phyloP scores from a whole-genome alignment of 495 filamentous ascomycete species.

The Neurospora sp. region DNA sequence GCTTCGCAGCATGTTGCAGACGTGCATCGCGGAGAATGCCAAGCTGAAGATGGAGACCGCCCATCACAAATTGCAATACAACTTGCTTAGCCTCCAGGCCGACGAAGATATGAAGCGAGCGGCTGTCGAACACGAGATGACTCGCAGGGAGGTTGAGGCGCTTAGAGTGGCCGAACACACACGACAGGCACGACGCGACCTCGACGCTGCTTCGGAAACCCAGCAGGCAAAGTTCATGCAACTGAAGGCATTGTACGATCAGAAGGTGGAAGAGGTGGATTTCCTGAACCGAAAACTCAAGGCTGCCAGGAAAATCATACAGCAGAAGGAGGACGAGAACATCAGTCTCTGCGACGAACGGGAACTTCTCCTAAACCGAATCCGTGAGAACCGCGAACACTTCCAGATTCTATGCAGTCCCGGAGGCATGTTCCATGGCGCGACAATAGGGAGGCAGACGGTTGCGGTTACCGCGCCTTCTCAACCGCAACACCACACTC shows the following conservation, averaged over 20 bases:
- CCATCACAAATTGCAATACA: constrained; percentile 89
- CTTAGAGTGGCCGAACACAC: constrained; percentile 53
- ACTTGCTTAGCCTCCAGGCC: constrained; percentile 75
- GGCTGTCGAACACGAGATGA: constrained; percentile 87
- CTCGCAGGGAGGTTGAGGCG: constrained; percentile 81
- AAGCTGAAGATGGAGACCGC: constrained; percentile 71
- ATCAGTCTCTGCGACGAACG: constrained; percentile 57
- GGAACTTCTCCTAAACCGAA: constrained; percentile 65
- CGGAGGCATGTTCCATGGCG: constrained; percentile 42
- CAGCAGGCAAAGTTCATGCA: constrained; percentile 36
- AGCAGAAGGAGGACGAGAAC: constrained; percentile 57
- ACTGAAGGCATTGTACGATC: constrained; percentile 42
- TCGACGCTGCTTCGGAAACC: constrained; percentile 27
- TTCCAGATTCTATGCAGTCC: constrained; percentile 56
- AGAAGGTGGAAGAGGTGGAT: constrained; percentile 54
- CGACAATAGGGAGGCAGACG: not conserved
- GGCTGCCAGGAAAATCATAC: constrained; percentile 64
- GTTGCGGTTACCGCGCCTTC: constrained; percentile 37
- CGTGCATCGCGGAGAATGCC: constrained; percentile 44
- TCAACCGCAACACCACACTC: constrained; percentile 37
- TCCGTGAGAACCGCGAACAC: constrained; percentile 79
- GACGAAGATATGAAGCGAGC: constrained; percentile 79
- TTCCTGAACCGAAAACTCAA: constrained; percentile 53
- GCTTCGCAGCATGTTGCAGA: constrained; percentile 45
- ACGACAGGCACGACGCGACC: constrained; percentile 37